Evolutionary conservation across 2,329 filamentous ascomycete species (phyloP).

Genomic region (Fusarium napiforme): DNA sequence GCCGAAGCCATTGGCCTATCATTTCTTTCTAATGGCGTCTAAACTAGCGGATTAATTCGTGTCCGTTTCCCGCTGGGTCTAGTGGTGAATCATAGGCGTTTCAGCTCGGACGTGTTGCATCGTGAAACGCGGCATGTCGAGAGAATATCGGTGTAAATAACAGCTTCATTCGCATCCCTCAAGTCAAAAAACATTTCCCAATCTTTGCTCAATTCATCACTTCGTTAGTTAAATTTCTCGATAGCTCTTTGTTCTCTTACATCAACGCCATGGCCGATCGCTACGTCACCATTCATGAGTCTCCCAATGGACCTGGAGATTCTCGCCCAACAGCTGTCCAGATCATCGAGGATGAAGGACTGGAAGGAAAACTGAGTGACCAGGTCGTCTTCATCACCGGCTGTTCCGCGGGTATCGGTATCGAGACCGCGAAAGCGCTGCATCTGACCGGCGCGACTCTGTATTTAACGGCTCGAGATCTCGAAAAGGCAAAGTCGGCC

Average conservation of each 20-base stretch:
- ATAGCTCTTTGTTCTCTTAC: too few species aligned
- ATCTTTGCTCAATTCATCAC: too few species aligned
- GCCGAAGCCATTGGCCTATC: background rate
- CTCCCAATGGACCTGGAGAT: background rate
- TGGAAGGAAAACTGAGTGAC: background rate
- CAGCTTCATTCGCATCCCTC: too few species aligned
- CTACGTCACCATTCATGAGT: constrained; percentile 7
- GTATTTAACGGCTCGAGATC: background rate
- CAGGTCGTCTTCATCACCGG: background rate
- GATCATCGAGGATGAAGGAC: background rate
- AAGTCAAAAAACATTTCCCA: accelerated
- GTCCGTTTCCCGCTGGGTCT: background rate
- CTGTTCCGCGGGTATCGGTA: background rate
- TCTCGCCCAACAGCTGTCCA: background rate
- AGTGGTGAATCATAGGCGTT: background rate
- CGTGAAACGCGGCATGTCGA: background rate
- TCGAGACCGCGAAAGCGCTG: constrained; percentile 1
- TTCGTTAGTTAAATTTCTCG: too few species aligned
- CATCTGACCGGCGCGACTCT: background rate
- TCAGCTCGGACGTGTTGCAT: background rate
- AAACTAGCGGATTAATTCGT: background rate
- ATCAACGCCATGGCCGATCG: constrained; percentile 1
- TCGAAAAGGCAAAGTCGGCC: background rate
- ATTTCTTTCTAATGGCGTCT: background rate
- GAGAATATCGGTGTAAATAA: background rate